Evolutionary conservation across 352 stramenopile genomes (phyloP).

Genomic region (Hyaloperonospora brassicae): DNA sequence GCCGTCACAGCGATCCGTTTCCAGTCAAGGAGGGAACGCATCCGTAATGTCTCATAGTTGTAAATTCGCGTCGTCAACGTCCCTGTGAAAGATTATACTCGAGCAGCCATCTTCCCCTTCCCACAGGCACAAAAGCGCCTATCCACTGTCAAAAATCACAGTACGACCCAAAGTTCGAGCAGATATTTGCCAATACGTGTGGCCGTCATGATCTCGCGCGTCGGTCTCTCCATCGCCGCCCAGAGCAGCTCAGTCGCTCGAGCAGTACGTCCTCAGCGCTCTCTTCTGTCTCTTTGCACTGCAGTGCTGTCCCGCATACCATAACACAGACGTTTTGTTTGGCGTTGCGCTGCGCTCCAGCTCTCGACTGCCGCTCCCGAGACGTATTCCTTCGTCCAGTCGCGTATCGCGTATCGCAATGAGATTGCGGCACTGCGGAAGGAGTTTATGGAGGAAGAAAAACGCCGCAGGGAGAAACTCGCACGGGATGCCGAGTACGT

Average conservation of each 20-base stretch:
- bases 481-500: constrained; percentile 78
- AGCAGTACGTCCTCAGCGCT: constrained; percentile 15
- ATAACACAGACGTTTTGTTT: no score
- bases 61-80: no score
- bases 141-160: no score
- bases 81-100: no score
- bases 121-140: no score
- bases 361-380: constrained; percentile 33
- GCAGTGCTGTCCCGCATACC: no score
- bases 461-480: constrained; percentile 64
- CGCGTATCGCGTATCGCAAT: constrained; percentile 55
- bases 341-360: constrained; percentile 10
- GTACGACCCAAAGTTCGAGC: no score
- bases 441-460: constrained; percentile 68
- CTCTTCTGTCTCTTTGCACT: background rate
- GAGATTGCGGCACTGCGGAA: constrained; percentile 64
- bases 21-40: no score
- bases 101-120: no score
- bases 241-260: constrained; percentile 25
- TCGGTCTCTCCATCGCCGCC: constrained; percentile 20
- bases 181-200: no score
- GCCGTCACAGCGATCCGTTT: no score
- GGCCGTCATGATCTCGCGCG: constrained; percentile 25
- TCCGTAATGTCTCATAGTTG: no score
- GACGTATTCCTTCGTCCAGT: constrained; percentile 69